Base-by-base conservation (phyloP, 306 rosid species). In the barrel medic (Medicago truncatula) region DNA sequence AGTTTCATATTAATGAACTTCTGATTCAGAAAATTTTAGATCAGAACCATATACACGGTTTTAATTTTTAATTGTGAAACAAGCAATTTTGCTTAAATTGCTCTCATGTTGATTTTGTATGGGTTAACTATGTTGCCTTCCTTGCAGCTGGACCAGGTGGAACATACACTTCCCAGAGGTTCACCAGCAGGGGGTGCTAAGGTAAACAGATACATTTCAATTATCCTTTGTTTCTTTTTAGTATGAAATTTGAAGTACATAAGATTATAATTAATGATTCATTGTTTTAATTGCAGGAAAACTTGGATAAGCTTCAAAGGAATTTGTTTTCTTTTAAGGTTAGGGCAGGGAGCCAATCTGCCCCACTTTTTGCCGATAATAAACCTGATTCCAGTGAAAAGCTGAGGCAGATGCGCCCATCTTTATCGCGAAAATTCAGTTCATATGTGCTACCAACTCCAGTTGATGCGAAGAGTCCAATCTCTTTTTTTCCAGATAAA, bases 371-470 rank as follows among this genome's bases (percentile, higher is more conserved):
- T 80, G 73, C 89, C 4, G 97, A 89, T 57, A 82, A 73, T 76
- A 86, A 82, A 70, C 85, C 84, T 36, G 97, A 88, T 80, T 66
- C 82, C 20, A 81, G 83, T 50, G 99, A 90, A 82, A 92, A 86
- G 78, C 58, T 84, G 75, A 83, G 88, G 71, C 91, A 85, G 39
- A 34, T 85, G 84, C 97, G 76, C 59, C 97, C 90, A 9, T 89
- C 99, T 73, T 84, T 90, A 52, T 71, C 97, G 7, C 85, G 92
- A 67, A 90, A 86, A 85, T 92, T 92, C 84, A 84, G 85, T 79
- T 84, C 98, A 0, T 95, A 95, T 67, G 99, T 86, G 56, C 89
- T 96, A 68, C 99, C 99, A 39, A 96, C 93, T 39, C 99, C 99
- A 9, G 84, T 76, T 77, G 93, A 85, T 79, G 80, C 87, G 17